phyloP scores from a whole-genome alignment of 139 green algal species.

The Coccomyxa sp. region DNA sequence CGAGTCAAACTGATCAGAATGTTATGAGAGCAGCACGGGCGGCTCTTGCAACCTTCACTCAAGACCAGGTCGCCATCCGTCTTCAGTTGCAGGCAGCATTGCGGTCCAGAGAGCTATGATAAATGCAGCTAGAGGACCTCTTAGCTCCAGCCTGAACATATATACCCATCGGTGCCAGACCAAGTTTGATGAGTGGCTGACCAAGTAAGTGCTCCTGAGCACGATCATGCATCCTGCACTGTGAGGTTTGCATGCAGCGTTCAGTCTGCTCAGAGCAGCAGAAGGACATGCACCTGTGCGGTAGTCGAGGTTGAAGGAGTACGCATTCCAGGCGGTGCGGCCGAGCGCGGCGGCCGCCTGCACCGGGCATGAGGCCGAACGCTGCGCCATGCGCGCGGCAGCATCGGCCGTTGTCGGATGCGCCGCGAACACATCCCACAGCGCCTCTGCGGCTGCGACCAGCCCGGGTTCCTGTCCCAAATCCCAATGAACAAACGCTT shows the following conservation, averaged over 20 bases:
- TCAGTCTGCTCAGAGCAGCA: no score
- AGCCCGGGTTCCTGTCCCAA: conserved; percentile 8
- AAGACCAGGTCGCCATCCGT: no score
- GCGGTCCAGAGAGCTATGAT: no score
- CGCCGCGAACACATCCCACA: conserved; percentile 9
- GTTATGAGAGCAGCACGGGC: not conserved
- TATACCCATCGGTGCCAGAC: no score
- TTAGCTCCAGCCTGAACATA: no score
- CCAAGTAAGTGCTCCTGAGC: not conserved
- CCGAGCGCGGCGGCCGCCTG: conserved; percentile 12
- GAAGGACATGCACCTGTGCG: conserved; percentile 16
- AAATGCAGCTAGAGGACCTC: no score
- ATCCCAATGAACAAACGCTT: not conserved
- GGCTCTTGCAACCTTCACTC: not conserved
- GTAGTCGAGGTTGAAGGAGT: conserved; percentile 37
- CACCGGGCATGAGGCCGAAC: not conserved
- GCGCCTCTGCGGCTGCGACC: conserved; percentile 1
- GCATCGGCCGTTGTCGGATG: conserved; percentile 8
- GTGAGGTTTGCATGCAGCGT: no score
- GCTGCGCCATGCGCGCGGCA: conserved; percentile 16
- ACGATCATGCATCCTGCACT: no score
- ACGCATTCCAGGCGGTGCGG: conserved; percentile 28
- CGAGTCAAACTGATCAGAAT: no score
- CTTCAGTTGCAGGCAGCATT: no score
- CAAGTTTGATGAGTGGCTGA: not conserved